phyloP scores from a whole-genome alignment of 1,284 basidiomycete genomes.

The Laetiporus sulphureus region DNA sequence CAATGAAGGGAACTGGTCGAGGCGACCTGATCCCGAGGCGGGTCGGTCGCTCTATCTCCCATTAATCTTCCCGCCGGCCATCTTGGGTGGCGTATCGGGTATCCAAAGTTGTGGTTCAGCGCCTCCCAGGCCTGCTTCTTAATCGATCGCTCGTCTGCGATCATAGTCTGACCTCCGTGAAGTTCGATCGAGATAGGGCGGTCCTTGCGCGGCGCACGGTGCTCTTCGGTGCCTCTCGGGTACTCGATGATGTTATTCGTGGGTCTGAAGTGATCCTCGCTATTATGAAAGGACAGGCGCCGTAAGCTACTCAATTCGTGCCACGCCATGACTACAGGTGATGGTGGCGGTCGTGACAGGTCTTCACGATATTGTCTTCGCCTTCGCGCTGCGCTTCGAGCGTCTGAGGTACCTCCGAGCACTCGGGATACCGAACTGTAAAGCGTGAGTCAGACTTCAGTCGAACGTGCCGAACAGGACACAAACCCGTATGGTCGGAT shows the following conservation, averaged over 20 bases:
- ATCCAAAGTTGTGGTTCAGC: slow-evolving; percentile 4
- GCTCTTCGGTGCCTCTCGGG: neutral
- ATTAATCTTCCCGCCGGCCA: slow-evolving; percentile 7
- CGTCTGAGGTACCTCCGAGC: slow-evolving; percentile 29
- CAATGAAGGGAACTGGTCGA: neutral
- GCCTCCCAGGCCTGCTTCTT: slow-evolving; percentile 5
- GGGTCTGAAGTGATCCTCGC: too few relatives aligned
- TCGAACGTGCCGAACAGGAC: slow-evolving; percentile 5
- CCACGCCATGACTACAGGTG: too few relatives aligned
- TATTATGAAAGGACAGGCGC: neutral
- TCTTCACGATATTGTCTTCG: slow-evolving; percentile 19
- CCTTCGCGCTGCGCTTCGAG: slow-evolving; percentile 20
- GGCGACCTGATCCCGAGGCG: slow-evolving; percentile 1
- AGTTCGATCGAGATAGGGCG: slow-evolving; percentile 7
- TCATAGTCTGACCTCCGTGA: slow-evolving; percentile 4
- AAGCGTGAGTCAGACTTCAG: slow-evolving; percentile 10
- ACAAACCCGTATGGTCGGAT: slow-evolving; percentile 59
- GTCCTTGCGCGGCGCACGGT: slow-evolving; percentile 5
- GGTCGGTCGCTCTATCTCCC: slow-evolving; percentile 7
- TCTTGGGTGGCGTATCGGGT: slow-evolving; percentile 5
- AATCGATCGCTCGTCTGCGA: slow-evolving; percentile 8
- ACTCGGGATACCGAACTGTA: slow-evolving; percentile 32
- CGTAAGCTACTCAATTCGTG: too few relatives aligned
- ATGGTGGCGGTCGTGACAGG: slow-evolving; percentile 1
- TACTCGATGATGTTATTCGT: too few relatives aligned